Percentiles rank a stretch among this genome's conserved stretches.
Conservation (phyloP, 2,329 filamentous ascomycete species). For the Taxawa tesnikishii region DNA sequence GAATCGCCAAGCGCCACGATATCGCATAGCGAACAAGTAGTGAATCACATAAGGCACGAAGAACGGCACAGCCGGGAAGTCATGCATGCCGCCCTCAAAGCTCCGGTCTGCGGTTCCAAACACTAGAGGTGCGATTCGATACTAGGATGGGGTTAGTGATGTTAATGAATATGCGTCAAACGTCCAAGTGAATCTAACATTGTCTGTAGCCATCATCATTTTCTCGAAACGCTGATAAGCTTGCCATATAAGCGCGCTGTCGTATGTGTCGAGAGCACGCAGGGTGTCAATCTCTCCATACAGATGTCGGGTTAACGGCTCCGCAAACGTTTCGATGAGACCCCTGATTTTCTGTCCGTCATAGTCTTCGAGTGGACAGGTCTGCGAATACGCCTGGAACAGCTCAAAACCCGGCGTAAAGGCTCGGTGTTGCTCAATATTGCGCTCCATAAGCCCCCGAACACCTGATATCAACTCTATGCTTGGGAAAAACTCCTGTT, state of each 20-base stretch:
- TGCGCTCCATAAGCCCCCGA: constrained; percentile 19
- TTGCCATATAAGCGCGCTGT: constrained; percentile 12
- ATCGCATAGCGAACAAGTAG: constrained; percentile 16
- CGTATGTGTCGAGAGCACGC: constrained; percentile 10
- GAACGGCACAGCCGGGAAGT: constrained; percentile 22
- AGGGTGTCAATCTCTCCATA: constrained; percentile 15
- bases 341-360: constrained; percentile 12
- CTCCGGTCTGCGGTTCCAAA: constrained; percentile 22
- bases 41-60: constrained; percentile 23
- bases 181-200: constrained; percentile 11
- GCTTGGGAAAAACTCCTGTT: constrained; percentile 18
- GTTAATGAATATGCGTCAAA: constrained; percentile 2
- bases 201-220: constrained; percentile 18
- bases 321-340: constrained; percentile 14
- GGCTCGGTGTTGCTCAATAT: constrained; percentile 20
- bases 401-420: constrained; percentile 17
- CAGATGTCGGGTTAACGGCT: constrained; percentile 14
- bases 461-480: constrained; percentile 16
- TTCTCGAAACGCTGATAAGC: constrained; percentile 17
- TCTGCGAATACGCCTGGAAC: constrained; percentile 14
- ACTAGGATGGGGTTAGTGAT: constrained; percentile 12
- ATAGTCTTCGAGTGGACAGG: constrained; percentile 12
- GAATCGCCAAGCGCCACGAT: constrained; percentile 23
- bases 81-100: constrained; percentile 20
- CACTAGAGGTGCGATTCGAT: constrained; percentile 20